Percentiles rank a stretch among this genome's conserved stretches.
Conservation (phyloP, 257 asterid species). For the Jaltomata sinuosa region DNA sequence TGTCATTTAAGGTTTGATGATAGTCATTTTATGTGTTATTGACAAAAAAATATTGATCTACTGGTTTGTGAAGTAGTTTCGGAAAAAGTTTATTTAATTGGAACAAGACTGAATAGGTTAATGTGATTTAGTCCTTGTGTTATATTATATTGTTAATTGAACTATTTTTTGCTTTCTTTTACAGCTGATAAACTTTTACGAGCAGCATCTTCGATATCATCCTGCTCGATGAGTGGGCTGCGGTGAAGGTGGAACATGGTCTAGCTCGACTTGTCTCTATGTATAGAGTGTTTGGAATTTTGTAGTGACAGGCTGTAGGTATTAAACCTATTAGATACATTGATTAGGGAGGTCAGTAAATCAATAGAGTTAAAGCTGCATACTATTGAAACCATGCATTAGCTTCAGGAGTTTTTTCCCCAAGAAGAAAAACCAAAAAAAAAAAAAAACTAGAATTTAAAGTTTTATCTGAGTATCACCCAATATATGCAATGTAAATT, state of each 20-base stretch:
- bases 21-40: not conserved
- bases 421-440: not conserved
- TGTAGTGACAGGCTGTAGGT: not conserved
- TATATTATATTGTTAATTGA: not conserved
- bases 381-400: not conserved
- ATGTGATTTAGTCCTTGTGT: not conserved
- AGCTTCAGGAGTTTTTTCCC: not conserved
- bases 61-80: not conserved
- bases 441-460: not conserved
- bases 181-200: not conserved
- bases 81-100: not conserved
- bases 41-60: not conserved
- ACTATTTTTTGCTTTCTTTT: not conserved
- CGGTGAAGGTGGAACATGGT: not conserved
- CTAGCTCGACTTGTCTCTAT: not conserved
- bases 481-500: not conserved
- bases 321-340: not conserved
- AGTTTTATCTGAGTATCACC: not conserved
- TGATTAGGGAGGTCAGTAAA: not conserved
- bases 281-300: not conserved
- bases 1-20: not conserved
- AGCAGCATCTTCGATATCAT: not conserved
- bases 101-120: not conserved
- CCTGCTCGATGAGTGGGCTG: not conserved
- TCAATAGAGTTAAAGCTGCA: not conserved